Conservation (phyloP, 768 basidiomycete genomes). For the Phaffia australis region DNA sequence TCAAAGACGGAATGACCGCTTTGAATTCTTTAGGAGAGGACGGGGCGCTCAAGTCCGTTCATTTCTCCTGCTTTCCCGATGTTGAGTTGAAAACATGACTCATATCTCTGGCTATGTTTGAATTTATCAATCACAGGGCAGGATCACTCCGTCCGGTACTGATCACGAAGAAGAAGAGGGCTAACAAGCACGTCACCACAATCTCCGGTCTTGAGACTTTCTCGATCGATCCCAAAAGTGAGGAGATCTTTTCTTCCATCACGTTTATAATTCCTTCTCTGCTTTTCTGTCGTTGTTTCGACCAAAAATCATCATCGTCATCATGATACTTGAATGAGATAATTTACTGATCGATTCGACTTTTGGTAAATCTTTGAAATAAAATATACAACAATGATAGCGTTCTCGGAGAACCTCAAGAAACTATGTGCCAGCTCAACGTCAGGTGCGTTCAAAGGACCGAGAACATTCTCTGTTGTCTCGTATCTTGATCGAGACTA, state of each 20-base stretch:
- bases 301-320: no score
- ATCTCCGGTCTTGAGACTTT: constrained; percentile 74
- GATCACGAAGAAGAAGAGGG: constrained; percentile 59
- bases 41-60: constrained; percentile 49
- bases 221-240: constrained; percentile 50
- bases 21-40: constrained; percentile 47
- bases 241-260: no score
- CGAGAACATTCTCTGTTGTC: no score
- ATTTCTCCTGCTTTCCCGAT: background rate
- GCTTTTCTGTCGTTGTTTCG: background rate
- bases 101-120: background rate
- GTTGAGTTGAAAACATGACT: background rate
- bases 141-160: constrained; percentile 61
- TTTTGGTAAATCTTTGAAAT: no score
- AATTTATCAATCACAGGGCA: constrained; percentile 47
- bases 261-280: constrained; percentile 47
- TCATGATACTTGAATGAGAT: no score
- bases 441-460: background rate
- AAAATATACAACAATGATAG: no score
- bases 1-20: constrained; percentile 51
- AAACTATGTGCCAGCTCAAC: constrained; percentile 14
- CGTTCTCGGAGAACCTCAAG: constrained; percentile 22
- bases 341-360: no score
- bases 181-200: constrained; percentile 66
- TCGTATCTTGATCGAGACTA: no score